These are phyloP conservation scores for Helminthosporium solani DNA, from an alignment of 2,329 filamentous ascomycete species.

Conservation along the genomic window DNA sequence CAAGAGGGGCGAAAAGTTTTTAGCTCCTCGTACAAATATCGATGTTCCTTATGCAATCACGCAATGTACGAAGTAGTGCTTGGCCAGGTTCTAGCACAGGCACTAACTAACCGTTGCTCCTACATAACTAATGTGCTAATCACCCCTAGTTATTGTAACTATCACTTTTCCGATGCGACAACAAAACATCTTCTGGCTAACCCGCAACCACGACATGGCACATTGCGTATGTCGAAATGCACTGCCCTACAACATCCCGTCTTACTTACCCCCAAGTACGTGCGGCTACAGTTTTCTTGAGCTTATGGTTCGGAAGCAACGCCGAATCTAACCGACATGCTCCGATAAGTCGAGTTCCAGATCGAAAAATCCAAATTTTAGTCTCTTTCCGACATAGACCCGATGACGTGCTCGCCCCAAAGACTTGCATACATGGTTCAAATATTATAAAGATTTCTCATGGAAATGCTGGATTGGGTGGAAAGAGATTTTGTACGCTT, in stretches of 20 bases:
- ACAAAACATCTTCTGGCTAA: too few species aligned
- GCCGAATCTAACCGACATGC: not conserved
- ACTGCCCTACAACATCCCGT: too few species aligned
- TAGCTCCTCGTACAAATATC: not conserved
- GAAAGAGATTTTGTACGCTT: not conserved
- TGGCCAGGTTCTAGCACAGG: not conserved
- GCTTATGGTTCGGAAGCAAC: not conserved
- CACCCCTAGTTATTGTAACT: too few species aligned
- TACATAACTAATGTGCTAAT: too few species aligned
- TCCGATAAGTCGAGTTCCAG: not conserved
- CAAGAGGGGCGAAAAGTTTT: slow-evolving; percentile 1
- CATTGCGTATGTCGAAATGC: too few species aligned
- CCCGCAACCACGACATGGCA: too few species aligned
- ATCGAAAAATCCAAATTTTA: not conserved
- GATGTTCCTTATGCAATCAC: too few species aligned
- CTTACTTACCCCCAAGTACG: too few species aligned
- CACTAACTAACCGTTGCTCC: not conserved
- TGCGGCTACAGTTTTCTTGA: too few species aligned
- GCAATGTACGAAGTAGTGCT: not conserved
- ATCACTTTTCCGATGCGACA: too few species aligned
- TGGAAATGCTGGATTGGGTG: not conserved
- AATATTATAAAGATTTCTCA: not conserved
- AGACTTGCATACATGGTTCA: not conserved
- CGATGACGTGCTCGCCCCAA: slow-evolving; percentile 3
- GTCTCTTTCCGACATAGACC: not conserved